Conservation (phyloP, 1,284 basidiomycete species). For the Albatrellus sp. region DNA sequence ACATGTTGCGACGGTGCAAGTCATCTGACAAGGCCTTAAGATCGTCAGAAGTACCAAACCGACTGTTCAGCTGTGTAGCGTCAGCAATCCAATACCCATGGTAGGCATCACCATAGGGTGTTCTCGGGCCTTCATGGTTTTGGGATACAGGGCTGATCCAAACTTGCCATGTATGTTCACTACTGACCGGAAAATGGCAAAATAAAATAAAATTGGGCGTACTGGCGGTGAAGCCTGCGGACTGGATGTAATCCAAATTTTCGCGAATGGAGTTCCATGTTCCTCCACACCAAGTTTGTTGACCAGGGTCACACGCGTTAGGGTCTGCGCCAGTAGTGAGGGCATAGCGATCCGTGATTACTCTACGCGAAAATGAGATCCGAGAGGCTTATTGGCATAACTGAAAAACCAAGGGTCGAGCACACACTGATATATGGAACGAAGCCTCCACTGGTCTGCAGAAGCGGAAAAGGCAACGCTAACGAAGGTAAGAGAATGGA, state of each 20-base stretch:
- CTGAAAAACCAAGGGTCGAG: not conserved
- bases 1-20: constrained; percentile 61
- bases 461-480: constrained; percentile 20
- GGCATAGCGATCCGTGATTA: constrained; percentile 71
- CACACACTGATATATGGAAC: constrained; percentile 29
- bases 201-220: constrained; percentile 20
- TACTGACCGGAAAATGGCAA: constrained; percentile 2
- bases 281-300: constrained; percentile 62
- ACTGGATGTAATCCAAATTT: constrained; percentile 69
- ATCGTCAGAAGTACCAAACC: constrained; percentile 59
- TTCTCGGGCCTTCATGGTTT: constrained; percentile 54
- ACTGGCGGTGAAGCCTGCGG: constrained; percentile 68
- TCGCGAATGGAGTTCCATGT: constrained; percentile 64
- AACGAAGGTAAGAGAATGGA: constrained; percentile 15
- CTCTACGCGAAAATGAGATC: constrained; percentile 22
- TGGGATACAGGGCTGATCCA: constrained; percentile 59
- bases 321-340: constrained; percentile 39
- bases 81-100: constrained; percentile 65
- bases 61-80: constrained; percentile 48
- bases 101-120: constrained; percentile 56
- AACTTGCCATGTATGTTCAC: constrained; percentile 19
- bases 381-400: constrained; percentile 10
- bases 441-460: constrained; percentile 26
- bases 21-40: constrained; percentile 53
- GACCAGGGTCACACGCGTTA: constrained; percentile 40